phyloP scores from a whole-genome alignment of 78 protist genomes.

The Dictyostelium capitatum region DNA sequence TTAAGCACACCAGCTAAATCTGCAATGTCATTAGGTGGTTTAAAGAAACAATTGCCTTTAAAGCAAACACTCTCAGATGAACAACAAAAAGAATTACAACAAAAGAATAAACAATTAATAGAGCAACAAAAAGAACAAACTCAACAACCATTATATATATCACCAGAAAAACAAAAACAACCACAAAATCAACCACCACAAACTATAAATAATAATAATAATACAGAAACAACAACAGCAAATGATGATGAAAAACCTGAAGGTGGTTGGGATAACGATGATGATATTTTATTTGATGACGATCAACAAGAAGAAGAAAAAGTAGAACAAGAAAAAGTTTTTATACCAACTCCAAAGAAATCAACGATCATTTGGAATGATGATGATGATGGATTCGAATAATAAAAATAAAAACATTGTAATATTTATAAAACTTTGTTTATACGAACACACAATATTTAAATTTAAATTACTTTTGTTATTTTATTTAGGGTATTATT shows the following conservation, averaged over 20 bases:
- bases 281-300: conserved; percentile 21
- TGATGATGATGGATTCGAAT: conserved; percentile 72
- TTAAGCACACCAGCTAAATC: conserved; percentile 53
- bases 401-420: not conserved
- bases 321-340: not conserved
- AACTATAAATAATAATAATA: not conserved
- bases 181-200: not conserved
- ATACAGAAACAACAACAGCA: not conserved
- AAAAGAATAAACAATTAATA: conserved; percentile 7
- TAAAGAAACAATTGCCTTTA: conserved; percentile 30
- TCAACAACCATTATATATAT: not conserved
- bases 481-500: too few relatives aligned
- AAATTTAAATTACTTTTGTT: too few relatives aligned
- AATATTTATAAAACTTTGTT: too few relatives aligned
- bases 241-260: not conserved
- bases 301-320: conserved; percentile 4
- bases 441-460: too few relatives aligned
- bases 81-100: conserved; percentile 24
- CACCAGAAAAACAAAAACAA: not conserved
- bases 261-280: conserved; percentile 57
- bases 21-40: conserved; percentile 66
- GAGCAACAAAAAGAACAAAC: not conserved
- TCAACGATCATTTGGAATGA: conserved; percentile 69
- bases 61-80: conserved; percentile 16
- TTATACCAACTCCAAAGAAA: conserved; percentile 32